These are phyloP conservation scores for Candida khao-thaluensis DNA, from an alignment of 805 yeast genomes.

Conservation along the genomic window DNA sequence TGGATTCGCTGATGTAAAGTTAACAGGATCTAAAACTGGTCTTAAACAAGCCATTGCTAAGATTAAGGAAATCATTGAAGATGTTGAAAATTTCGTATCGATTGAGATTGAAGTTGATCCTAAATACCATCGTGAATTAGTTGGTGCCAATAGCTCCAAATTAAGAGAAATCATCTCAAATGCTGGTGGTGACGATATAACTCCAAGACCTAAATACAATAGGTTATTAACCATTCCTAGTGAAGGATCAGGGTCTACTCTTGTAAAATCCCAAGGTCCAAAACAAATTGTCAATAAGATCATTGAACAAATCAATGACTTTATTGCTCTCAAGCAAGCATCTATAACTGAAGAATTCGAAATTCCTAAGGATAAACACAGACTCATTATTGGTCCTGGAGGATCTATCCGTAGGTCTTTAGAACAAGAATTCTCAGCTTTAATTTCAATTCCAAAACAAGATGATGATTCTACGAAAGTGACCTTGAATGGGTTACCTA, in stretches of 20 bases:
- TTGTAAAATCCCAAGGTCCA: slow-evolving; percentile 72
- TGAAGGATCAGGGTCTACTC: slow-evolving; percentile 55
- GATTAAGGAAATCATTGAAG: slow-evolving; percentile 62
- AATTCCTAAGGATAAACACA: slow-evolving; percentile 71
- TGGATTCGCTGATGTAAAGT: slow-evolving; percentile 59
- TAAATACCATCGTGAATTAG: slow-evolving; percentile 68
- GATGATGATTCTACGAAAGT: slow-evolving; percentile 51
- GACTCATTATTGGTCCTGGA: slow-evolving; percentile 75
- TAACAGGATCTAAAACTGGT: slow-evolving; percentile 76
- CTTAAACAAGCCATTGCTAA: slow-evolving; percentile 68
- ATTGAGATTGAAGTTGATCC: slow-evolving; percentile 65
- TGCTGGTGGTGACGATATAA: slow-evolving; percentile 68
- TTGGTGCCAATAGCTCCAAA: slow-evolving; percentile 76
- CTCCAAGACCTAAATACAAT: slow-evolving; percentile 45
- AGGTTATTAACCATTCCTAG: slow-evolving; percentile 70
- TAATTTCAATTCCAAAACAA: slow-evolving; percentile 64
- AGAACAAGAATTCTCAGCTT: slow-evolving; percentile 67
- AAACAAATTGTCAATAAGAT: slow-evolving; percentile 68
- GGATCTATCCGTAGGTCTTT: slow-evolving; percentile 72
- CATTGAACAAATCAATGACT: slow-evolving; percentile 55
- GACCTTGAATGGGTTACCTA: slow-evolving; percentile 64
- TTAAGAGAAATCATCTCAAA: slow-evolving; percentile 69
- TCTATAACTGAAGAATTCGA: slow-evolving; percentile 50
- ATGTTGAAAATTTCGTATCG: slow-evolving; percentile 59
- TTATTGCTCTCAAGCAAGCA: slow-evolving; percentile 66